Evolutionary conservation across 805 yeast species (phyloP).

Genomic region (Cyberlindnera samutprakarnensis): DNA sequence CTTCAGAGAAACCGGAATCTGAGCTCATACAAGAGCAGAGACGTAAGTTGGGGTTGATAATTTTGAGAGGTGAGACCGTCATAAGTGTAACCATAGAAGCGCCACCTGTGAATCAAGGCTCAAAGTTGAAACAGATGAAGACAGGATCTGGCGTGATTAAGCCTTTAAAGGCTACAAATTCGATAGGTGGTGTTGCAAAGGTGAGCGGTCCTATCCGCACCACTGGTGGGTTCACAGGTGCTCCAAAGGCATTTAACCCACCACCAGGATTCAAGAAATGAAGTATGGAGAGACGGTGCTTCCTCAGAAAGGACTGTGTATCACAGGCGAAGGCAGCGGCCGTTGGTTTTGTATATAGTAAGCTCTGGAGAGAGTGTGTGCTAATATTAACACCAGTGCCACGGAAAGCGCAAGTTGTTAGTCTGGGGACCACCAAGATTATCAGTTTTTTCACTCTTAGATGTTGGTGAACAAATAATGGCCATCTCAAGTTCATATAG

Average conservation of each 20-base stretch:
- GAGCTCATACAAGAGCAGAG: constrained; percentile 48
- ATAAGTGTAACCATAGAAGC: constrained; percentile 39
- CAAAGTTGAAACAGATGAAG: constrained; percentile 20
- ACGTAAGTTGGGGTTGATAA: constrained; percentile 71
- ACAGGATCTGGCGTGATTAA: constrained; percentile 25
- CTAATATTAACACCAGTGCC: no score
- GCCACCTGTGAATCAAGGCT: constrained; percentile 20
- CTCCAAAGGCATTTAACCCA: constrained; percentile 38
- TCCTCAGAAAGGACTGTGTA: no score
- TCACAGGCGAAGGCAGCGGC: no score
- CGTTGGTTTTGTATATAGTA: no score
- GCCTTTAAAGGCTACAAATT: constrained; percentile 12
- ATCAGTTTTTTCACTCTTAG: no score
- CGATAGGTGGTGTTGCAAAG: constrained; percentile 5
- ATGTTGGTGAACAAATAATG: no score
- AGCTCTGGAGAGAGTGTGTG: no score
- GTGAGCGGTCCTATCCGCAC: constrained; percentile 22
- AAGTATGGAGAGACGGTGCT: background rate
- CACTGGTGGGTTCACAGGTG: constrained; percentile 25
- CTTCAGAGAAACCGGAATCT: constrained; percentile 29
- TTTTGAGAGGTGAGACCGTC: constrained; percentile 83
- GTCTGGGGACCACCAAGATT: no score
- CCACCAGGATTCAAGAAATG: constrained; percentile 36
- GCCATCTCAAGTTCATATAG: no score
- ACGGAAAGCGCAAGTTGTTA: no score